These are phyloP conservation scores for Hanseniaspora sp. DNA, from an alignment of 1,139 yeast species.

Conservation along the genomic window DNA sequence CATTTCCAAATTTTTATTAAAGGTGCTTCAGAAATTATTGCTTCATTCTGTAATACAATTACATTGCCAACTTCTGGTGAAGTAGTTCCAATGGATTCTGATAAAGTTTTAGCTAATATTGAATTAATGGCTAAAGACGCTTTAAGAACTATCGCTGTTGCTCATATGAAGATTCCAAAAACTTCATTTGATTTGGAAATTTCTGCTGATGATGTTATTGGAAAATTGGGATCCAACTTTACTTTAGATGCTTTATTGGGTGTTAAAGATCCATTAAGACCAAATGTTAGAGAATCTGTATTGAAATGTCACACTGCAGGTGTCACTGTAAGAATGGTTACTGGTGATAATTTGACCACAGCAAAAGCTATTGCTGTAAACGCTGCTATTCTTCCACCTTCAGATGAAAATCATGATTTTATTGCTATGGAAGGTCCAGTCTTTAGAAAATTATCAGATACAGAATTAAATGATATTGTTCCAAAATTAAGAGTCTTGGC, in stretches of 20 bases:
- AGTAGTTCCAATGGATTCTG: conserved; percentile 28
- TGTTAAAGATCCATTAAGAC: conserved; percentile 85
- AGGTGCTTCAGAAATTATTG: conserved; percentile 88
- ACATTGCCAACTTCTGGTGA: conserved; percentile 29
- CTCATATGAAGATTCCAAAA: conserved; percentile 56
- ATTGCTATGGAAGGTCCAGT: conserved; percentile 87
- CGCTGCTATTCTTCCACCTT: conserved; percentile 56
- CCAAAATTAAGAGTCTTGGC: conserved; percentile 78
- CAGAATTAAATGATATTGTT: conserved; percentile 49
- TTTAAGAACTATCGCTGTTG: conserved; percentile 73
- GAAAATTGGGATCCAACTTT: conserved; percentile 32
- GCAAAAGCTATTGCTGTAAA: conserved; percentile 82
- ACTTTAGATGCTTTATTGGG: conserved; percentile 69
- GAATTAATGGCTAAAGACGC: conserved; percentile 62
- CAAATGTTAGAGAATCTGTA: conserved; percentile 85
- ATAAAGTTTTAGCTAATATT: conserved; percentile 35
- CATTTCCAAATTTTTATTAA: conserved; percentile 61
- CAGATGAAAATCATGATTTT: conserved; percentile 42
- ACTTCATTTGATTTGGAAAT: neutral
- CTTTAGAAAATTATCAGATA: conserved; percentile 54
- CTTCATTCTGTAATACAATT: conserved; percentile 43
- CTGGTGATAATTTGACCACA: conserved; percentile 86
- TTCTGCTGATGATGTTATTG: conserved; percentile 27
- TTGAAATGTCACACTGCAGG: conserved; percentile 79
- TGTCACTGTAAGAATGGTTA: conserved; percentile 91